Base-by-base conservation (phyloP, 2,329 filamentous ascomycete genomes). In the Nemania sp. region DNA sequence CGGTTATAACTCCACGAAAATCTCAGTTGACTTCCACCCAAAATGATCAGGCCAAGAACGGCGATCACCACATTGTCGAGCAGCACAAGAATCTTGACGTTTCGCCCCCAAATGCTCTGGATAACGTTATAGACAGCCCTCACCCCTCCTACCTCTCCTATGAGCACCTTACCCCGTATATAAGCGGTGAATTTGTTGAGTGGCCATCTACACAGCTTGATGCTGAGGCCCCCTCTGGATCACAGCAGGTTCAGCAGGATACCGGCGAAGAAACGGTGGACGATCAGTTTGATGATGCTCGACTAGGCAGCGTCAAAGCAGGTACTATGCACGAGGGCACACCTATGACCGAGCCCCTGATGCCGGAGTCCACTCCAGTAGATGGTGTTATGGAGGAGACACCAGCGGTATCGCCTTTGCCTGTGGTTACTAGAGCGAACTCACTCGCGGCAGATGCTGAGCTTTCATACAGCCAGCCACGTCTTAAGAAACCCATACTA, bases 401-500 rank as follows among this genome's bases (percentile, higher is more conserved):
- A 1, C 75, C 69, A 11, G 63, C 60, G 7, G 58, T 56, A 9
- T 61, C 62, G 9, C 63, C 61, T 31, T 60, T 59, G 2, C 57
- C 64, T 5, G 51, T 55, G 11, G 65, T 68, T 39, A 80, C 54
- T 64, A 72, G 46, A 48, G 68, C 57, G 64, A 76, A 60, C 66
- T 74, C 53, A 62, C 74, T 50, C 56, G 69, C 33, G 61, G 71
- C 61, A 64, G 67, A 67, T n/a, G 20, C 47, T 14, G 65, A 64
- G 3, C 19, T 45, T 1, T 14, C 57, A 2, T 45, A 51, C 8
- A 31, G 34, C 6, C 54, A 49, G 15, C 44, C 56, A 11, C 41
- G 50, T 17, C 42, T 59, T 17, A 61, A 48, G 30, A 69, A 68
- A 30, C 72, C 72, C 37, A 82, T 74, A 60, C 65, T 67, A 3